Conservation (phyloP, 2,329 filamentous ascomycete species). For the Stagonosporopsis vannaccii region DNA sequence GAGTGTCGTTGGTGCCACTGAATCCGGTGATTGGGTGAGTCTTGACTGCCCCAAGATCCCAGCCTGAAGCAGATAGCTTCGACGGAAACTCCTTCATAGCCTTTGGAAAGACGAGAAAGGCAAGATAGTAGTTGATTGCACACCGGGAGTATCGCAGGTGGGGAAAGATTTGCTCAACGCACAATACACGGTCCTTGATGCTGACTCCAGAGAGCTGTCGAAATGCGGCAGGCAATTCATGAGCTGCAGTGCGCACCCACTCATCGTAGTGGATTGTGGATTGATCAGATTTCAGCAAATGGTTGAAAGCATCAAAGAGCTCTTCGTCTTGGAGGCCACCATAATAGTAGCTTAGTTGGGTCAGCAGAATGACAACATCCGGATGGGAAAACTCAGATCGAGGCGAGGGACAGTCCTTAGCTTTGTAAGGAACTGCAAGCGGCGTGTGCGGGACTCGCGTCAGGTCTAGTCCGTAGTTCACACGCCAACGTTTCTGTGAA, state of each 20-base stretch:
- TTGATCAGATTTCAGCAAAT: slow-evolving; percentile 62
- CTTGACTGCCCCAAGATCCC: slow-evolving; percentile 66
- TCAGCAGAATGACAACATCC: slow-evolving; percentile 70
- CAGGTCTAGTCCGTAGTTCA: slow-evolving; percentile 67
- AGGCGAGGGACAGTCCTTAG: slow-evolving; percentile 69
- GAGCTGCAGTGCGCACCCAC: slow-evolving; percentile 52
- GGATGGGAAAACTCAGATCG: slow-evolving; percentile 73
- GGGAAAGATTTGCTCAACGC: slow-evolving; percentile 60
- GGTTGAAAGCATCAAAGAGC: slow-evolving; percentile 56
- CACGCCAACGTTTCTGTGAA: slow-evolving; percentile 67
- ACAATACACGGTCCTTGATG: slow-evolving; percentile 60
- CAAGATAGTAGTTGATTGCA: slow-evolving; percentile 70
- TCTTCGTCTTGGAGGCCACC: slow-evolving; percentile 61
- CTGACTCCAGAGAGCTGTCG: slow-evolving; percentile 35
- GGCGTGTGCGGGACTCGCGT: slow-evolving; percentile 59
- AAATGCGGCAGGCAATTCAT: slow-evolving; percentile 50
- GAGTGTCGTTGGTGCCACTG: slow-evolving; percentile 72
- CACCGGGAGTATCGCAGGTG: slow-evolving; percentile 60
- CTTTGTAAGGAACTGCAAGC: slow-evolving; percentile 67
- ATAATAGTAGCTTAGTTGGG: slow-evolving; percentile 73
- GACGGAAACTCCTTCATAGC: slow-evolving; percentile 68
- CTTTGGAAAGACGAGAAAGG: slow-evolving; percentile 65
- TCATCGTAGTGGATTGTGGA: slow-evolving; percentile 58
- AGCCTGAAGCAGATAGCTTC: slow-evolving; percentile 71
- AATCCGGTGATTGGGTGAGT: slow-evolving; percentile 67